Conservation (phyloP, 805 yeast genomes). For the Tetrapisispora phaffii region DNA sequence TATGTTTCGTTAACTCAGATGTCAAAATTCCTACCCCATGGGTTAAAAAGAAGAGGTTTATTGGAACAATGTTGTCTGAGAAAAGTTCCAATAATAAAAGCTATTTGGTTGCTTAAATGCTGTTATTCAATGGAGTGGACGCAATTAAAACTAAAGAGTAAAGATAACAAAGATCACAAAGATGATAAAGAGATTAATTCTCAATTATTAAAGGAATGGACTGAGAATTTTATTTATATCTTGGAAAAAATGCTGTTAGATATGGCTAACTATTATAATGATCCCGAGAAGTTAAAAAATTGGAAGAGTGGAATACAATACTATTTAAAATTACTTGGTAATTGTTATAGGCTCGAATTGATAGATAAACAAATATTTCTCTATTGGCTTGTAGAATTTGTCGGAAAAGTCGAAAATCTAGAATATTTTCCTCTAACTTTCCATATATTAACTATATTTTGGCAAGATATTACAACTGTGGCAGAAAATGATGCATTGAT, state of each 20-base stretch:
- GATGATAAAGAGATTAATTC: slow-evolving; percentile 11
- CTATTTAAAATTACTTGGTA: slow-evolving; percentile 47
- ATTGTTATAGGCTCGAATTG: slow-evolving; percentile 59
- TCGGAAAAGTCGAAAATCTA: slow-evolving; percentile 33
- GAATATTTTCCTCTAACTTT: slow-evolving; percentile 39
- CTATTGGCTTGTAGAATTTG: slow-evolving; percentile 49
- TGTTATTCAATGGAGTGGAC: slow-evolving; percentile 66
- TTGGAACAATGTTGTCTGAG: slow-evolving; percentile 64
- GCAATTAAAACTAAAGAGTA: slow-evolving; percentile 9
- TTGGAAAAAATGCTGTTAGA: slow-evolving; percentile 29
- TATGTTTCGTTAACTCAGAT: slow-evolving; percentile 55
- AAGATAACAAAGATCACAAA: slow-evolving; percentile 7
- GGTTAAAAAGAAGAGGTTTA: slow-evolving; percentile 62
- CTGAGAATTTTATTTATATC: slow-evolving; percentile 63
- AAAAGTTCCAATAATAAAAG: slow-evolving; percentile 66
- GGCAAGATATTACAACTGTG: slow-evolving; percentile 52
- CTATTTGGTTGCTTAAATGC: slow-evolving; percentile 85
- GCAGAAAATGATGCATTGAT: slow-evolving; percentile 26
- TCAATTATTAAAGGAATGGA: slow-evolving; percentile 82
- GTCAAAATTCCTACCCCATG: slow-evolving; percentile 81
- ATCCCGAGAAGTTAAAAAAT: slow-evolving; percentile 17
- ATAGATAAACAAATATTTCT: slow-evolving; percentile 54
- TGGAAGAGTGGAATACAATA: slow-evolving; percentile 50
- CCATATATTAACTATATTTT: slow-evolving; percentile 53
- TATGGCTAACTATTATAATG: slow-evolving; percentile 24